Evolutionary conservation across 164 flowering plant species (phyloP), one percentile per base, ranked within the genome.

Genomic region (Dillenia turbinata): DNA sequence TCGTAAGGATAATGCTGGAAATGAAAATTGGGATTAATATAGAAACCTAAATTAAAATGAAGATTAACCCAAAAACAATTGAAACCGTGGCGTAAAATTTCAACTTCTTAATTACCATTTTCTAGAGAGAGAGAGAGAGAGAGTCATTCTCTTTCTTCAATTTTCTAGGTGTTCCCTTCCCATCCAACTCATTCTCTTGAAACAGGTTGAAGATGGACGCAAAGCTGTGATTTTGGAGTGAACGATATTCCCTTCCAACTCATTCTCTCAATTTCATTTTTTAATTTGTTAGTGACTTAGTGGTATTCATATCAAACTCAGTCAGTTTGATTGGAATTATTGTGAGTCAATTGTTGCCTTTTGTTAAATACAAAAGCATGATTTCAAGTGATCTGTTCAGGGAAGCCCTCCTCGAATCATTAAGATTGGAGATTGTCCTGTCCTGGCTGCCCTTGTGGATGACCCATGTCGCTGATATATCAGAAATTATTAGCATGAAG

Each of bases 381-480:
- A 68, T 92, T 69, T 75, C 83, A 40, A 73, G 66, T 78, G 93
- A 87, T 60, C 19, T 62, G 47, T 78, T 65, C 89, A 91, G 97
- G 70, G 59, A 17, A 89, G 96, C 75, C 74, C 66, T 61, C 96
- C 96, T 65, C 85, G 96, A 22, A 81, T 91, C 53, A 78, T 91
- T 53, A 79, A 71, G 60, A 53, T 91, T 5, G 96, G 96, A 12
- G 64, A 79, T 52, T 66, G 68, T 71, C 90, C 84, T 52, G 96
- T 71, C 90, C 84, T 52, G 96, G 93, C n/a, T 85, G 93, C 61
- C 97, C 96, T 60, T 91, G 97, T 78, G 97, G 97, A 56, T 96
- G 49, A 91, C 97, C 47, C 96, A 91, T 81, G 97, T 91, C 69
- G 71, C 74, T 62, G 87, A 89, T 65, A 78, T 91, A 56, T 77